phyloP scores from a whole-genome alignment of 257 asterid genomes.

The Henckelia pumila region DNA sequence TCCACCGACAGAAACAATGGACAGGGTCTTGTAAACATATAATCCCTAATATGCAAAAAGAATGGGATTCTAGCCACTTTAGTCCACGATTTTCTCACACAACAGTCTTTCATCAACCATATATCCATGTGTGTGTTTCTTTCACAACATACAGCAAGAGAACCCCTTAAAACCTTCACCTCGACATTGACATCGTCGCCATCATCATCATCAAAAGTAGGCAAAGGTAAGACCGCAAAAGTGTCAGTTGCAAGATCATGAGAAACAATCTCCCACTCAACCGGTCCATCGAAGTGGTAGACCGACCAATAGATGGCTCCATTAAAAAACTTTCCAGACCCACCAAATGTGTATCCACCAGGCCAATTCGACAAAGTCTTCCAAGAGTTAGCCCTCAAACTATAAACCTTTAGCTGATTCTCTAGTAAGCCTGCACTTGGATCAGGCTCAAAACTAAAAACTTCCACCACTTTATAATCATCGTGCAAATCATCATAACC shows the following conservation, averaged over 20 bases:
- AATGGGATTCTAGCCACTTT: constrained; percentile 25
- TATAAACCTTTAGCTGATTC: constrained; percentile 24
- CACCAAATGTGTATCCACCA: constrained; percentile 13
- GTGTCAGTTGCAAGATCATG: constrained; percentile 26
- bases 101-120: constrained; percentile 32
- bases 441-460: neutral
- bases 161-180: constrained; percentile 24
- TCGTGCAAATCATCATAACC: constrained; percentile 26
- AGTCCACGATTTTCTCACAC: constrained; percentile 23
- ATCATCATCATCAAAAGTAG: constrained; percentile 4
- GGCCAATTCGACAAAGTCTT: constrained; percentile 21
- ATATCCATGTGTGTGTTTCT: constrained; percentile 22
- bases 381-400: constrained; percentile 29
- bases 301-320: constrained; percentile 32
- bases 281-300: neutral
- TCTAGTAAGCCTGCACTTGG: neutral
- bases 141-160: constrained; percentile 23
- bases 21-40: constrained; percentile 13
- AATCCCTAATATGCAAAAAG: constrained; percentile 23
- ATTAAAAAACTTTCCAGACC: constrained; percentile 22
- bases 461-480: constrained; percentile 33
- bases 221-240: constrained; percentile 15
- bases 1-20: constrained; percentile 18
- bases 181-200: constrained; percentile 1
- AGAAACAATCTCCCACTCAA: constrained; percentile 21